Evolutionary conservation across 768 basidiomycete species (phyloP), one percentile per base, ranked within the genome.

Genomic region (Kondoa subrosea): DNA sequence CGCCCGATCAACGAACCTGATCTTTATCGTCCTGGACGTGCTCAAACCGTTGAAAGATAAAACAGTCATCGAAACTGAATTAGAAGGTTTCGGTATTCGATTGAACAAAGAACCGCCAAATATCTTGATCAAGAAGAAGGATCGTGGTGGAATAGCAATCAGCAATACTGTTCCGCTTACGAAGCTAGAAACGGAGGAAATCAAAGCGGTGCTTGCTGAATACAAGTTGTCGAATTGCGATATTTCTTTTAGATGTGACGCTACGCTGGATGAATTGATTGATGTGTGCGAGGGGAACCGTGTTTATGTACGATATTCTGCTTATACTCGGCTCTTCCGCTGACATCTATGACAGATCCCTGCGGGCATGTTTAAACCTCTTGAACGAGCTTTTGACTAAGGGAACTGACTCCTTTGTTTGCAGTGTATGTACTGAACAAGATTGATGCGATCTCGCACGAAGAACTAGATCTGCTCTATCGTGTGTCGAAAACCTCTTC

Each of bases 21-120:
- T 99, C 69, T 97, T 97, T 78, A 97, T 99, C 77, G 88, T 97
- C 31, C 84, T 99, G 62, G 95, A 99, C 74, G 95, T 99, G 30
- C 83, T 95, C 34, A 99, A 97, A 79, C 95, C 95, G n/a, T 83
- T 97, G 21, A 88, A 87, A 29, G 93, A 97, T 80, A 74, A 74
- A 64, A 65, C 71, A 68, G 79, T 95, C 73, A 89, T 99, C 68
- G 91, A 96, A 78, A 74, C 81, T 34, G 95, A 99, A 77, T 79
- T 99, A 69, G 95, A 99, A 81, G 91, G 91, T n/a, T 97, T 97
- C 74, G 95, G 93, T 12, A 95, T 96, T 73, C 83, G 69, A 26
- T 68, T 71, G 69, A 99, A 99, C 80, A 97, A 97, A 79, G 84
- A 84, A 71, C 90, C 93, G 1, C 95, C 93, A 66, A 82, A 86